Conservation (phyloP, 306 rosid species). For the Cicer cuneatum region DNA sequence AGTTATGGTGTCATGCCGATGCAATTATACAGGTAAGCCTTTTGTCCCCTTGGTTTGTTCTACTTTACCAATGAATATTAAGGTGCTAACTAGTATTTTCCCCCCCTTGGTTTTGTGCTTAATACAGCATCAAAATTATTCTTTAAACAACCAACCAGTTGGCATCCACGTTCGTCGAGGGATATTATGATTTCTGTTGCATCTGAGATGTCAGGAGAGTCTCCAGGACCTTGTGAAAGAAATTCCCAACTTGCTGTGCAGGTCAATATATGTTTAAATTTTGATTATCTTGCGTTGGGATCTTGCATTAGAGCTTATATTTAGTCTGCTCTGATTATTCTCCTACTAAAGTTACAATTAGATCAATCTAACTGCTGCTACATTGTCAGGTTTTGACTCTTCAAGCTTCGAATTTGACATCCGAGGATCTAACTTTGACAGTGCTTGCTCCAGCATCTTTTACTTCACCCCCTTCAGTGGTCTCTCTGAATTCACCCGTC, state of each 20-base stretch:
- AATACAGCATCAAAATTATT: slow-evolving; percentile 78
- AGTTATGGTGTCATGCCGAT: slow-evolving; percentile 93
- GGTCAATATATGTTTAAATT: slow-evolving; percentile 55
- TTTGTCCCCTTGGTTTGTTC: slow-evolving; percentile 30
- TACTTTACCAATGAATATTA: slow-evolving; percentile 36
- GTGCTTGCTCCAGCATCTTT: slow-evolving; percentile 97
- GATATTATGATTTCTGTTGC: slow-evolving; percentile 94
- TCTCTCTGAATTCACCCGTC: slow-evolving; percentile 81
- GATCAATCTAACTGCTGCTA: slow-evolving; percentile 39
- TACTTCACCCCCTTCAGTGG: slow-evolving; percentile 79
- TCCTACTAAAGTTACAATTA: slow-evolving; percentile 24
- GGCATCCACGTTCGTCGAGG: slow-evolving; percentile 86
- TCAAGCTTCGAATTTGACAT: slow-evolving; percentile 94
- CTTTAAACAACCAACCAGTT: slow-evolving; percentile 88
- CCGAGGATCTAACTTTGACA: slow-evolving; percentile 86
- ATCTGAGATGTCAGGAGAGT: slow-evolving; percentile 77
- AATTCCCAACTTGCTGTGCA: slow-evolving; percentile 87
- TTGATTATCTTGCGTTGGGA: slow-evolving; percentile 30
- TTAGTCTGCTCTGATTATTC: slow-evolving; percentile 27
- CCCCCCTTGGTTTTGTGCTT: slow-evolving; percentile 36
- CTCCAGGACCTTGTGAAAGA: slow-evolving; percentile 60
- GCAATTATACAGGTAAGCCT: slow-evolving; percentile 79
- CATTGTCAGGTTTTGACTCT: slow-evolving; percentile 85
- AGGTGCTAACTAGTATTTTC: slow-evolving; percentile 34
- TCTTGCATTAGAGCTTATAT: slow-evolving; percentile 25